These are phyloP conservation scores for Paramarasmius palmivorus DNA, from an alignment of 1,284 basidiomycete genomes.

Conservation along the genomic window DNA sequence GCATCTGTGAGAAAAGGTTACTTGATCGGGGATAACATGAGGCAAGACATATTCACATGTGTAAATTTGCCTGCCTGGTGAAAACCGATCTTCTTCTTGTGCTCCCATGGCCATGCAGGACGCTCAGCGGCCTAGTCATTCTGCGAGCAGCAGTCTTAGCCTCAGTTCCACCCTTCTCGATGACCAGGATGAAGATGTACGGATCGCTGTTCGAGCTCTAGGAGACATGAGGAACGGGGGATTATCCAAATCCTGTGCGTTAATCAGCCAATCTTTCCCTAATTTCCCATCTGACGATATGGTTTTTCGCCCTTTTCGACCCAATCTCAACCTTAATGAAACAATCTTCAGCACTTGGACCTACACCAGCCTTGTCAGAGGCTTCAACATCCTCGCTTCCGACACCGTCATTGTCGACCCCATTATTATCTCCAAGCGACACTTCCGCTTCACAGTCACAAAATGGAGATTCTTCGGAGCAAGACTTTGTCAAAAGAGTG, in stretches of 20 bases:
- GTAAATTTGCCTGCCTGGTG: no score
- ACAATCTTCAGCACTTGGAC: not conserved
- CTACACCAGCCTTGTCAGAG: constrained; percentile 10
- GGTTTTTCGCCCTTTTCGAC: not conserved
- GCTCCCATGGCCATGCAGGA: constrained; percentile 7
- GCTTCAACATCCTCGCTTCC: constrained; percentile 16
- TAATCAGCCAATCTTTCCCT: not conserved
- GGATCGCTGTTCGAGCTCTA: constrained; percentile 67
- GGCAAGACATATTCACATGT: no score
- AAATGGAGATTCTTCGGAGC: constrained; percentile 20
- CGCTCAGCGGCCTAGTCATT: constrained; percentile 7
- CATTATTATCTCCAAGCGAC: constrained; percentile 1
- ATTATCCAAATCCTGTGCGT: constrained; percentile 11
- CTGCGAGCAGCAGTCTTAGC: constrained; percentile 11
- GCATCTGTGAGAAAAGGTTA: no score
- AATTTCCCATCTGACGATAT: constrained; percentile 3
- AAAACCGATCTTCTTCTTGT: not conserved
- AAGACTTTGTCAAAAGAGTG: constrained; percentile 40
- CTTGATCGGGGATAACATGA: no score
- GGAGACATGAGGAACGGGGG: constrained; percentile 65
- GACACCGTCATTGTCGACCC: constrained; percentile 12
- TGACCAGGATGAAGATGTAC: constrained; percentile 45
- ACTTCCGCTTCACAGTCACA: not conserved
- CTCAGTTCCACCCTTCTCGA: constrained; percentile 14
- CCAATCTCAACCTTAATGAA: not conserved